Evolutionary conservation across 139 green algal genomes (phyloP).

Genomic region (Tetraselmis striata): DNA sequence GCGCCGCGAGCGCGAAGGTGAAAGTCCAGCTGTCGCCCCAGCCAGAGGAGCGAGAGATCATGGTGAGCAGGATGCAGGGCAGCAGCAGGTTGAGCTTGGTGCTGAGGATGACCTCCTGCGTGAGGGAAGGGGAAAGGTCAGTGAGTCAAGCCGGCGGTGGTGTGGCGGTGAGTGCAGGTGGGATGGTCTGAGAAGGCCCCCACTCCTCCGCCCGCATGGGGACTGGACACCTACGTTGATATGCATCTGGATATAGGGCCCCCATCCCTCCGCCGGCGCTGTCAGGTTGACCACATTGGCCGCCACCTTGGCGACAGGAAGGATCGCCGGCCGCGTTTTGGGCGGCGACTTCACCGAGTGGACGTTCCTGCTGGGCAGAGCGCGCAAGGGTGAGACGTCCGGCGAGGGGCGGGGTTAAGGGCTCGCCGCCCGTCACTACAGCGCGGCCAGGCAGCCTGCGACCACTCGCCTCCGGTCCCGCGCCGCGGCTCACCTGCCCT

Average conservation of each 20-base stretch:
- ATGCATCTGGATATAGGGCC: background rate
- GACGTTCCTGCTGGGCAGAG: too few relatives aligned
- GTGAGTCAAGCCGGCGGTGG: too few relatives aligned
- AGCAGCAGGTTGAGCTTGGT: conserved; percentile 52
- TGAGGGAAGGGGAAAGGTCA: too few relatives aligned
- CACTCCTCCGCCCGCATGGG: too few relatives aligned
- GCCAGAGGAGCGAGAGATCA: conserved; percentile 16
- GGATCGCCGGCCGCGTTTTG: background rate
- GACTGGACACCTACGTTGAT: background rate
- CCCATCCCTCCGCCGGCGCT: background rate
- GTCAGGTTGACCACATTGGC: background rate
- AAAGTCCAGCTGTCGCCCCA: conserved; percentile 40
- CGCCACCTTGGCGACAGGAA: background rate
- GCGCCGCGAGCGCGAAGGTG: conserved; percentile 33
- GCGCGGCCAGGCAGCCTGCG: too few relatives aligned
- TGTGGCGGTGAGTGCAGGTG: too few relatives aligned
- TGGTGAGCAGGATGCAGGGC: conserved; percentile 32
- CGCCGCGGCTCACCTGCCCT: background rate
- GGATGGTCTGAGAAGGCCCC: too few relatives aligned
- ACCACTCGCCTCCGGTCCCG: too few relatives aligned
- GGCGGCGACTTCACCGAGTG: background rate
- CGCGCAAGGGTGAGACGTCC: too few relatives aligned
- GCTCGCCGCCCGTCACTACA: too few relatives aligned
- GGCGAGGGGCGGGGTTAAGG: too few relatives aligned
- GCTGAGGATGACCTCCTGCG: conserved; percentile 31